phyloP scores from a whole-genome alignment of 495 filamentous ascomycete genomes.

The Parathielavia hyrcaniae region DNA sequence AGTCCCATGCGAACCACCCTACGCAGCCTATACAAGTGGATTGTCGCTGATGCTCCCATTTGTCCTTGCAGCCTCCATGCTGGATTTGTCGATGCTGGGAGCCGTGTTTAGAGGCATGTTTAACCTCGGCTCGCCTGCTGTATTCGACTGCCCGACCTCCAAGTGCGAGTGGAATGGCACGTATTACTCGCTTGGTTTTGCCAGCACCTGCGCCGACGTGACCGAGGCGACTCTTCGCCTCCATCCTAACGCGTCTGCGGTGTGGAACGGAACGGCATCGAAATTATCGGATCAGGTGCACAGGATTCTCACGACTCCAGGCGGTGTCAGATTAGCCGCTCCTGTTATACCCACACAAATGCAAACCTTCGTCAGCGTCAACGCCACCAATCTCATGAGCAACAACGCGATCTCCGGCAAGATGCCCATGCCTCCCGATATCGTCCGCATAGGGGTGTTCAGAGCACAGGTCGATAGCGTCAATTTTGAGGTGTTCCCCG shows the following conservation, averaged over 20 bases:
- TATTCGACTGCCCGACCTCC: constrained; percentile 16
- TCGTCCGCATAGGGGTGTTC: constrained; percentile 12
- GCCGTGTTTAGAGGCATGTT: constrained; percentile 17
- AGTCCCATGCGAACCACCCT: too few relatives aligned
- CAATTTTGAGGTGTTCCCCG: background rate
- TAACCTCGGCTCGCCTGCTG: constrained; percentile 6
- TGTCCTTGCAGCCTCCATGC: background rate
- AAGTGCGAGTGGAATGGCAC: constrained; percentile 15
- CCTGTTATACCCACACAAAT: background rate
- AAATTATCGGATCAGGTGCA: background rate
- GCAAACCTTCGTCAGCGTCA: constrained; percentile 11
- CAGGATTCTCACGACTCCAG: constrained; percentile 10
- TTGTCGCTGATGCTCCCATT: background rate
- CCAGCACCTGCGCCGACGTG: constrained; percentile 12
- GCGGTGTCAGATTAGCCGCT: constrained; percentile 1
- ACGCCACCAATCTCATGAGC: background rate
- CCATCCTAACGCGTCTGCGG: background rate
- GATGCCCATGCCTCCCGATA: background rate
- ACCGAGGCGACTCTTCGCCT: constrained; percentile 5
- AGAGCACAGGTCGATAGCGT: background rate
- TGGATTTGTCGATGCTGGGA: constrained; percentile 15
- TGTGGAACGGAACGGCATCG: background rate
- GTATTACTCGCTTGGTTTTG: constrained; percentile 14
- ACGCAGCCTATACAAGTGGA: background rate
- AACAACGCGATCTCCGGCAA: too few relatives aligned